Evolutionary conservation across 345 rosid species (phyloP).

Genomic region (Hibiscus tridactylites): DNA sequence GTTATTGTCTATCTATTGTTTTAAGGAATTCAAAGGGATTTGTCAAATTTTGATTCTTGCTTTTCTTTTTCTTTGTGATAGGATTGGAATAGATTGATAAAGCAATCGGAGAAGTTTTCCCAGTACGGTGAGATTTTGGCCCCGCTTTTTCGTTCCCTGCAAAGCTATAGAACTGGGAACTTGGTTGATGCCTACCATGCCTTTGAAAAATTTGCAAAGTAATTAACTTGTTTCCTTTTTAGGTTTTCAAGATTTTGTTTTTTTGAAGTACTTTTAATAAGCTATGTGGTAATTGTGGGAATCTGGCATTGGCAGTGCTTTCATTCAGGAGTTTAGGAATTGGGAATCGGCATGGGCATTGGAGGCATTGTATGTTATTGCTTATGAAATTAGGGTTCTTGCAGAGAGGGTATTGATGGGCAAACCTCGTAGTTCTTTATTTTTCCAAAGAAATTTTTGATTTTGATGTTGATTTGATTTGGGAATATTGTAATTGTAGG

Average conservation of each 20-base stretch:
- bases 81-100: conserved; percentile 68
- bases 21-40: neutral
- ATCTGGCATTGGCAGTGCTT: conserved; percentile 45
- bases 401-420: conserved; percentile 71
- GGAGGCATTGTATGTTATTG: conserved; percentile 74
- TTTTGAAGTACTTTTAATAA: neutral
- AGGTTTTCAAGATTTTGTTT: no score
- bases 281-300: neutral
- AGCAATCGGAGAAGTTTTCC: conserved; percentile 66
- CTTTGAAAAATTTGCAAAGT: conserved; percentile 85
- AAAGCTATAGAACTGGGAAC: conserved; percentile 54
- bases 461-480: neutral
- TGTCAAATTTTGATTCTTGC: neutral
- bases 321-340: conserved; percentile 94
- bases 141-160: conserved; percentile 72
- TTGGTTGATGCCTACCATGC: conserved; percentile 70
- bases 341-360: conserved; percentile 99
- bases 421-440: neutral
- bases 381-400: conserved; percentile 89
- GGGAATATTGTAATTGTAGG: conserved; percentile 36
- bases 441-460: neutral
- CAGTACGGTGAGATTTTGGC: conserved; percentile 56
- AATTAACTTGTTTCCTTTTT: neutral
- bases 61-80: conserved; percentile 16
- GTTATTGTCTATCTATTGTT: neutral